A percentile compares a stretch with the other conserved stretches of the same genome.
Evolutionary conservation across 345 rosid species (phyloP).

Genomic region (Microthlaspi erraticum): DNA sequence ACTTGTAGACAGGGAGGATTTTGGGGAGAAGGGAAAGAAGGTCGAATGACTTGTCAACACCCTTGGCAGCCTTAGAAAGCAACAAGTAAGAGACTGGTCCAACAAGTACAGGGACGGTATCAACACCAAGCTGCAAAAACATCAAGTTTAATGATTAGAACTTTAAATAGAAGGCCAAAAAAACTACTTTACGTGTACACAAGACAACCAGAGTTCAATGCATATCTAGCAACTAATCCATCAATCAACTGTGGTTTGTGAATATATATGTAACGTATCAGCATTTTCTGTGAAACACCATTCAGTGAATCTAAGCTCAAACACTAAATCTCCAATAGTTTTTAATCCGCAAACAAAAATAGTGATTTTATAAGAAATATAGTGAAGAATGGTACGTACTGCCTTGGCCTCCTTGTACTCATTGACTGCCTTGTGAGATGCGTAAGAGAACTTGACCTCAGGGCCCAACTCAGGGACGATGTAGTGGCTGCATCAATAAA

Average conservation of each 20-base stretch:
- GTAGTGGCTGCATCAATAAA: constrained; percentile 70
- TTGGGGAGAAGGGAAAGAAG: constrained; percentile 89
- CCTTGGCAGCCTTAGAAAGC: constrained; percentile 94
- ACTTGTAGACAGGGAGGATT: constrained; percentile 89
- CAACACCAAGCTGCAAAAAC: constrained; percentile 77
- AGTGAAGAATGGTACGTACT: constrained; percentile 54
- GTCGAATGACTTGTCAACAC: constrained; percentile 82
- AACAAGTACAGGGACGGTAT: constrained; percentile 89
- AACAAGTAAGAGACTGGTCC: constrained; percentile 97
- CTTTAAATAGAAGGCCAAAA: background rate
- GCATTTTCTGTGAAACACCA: constrained; percentile 4
- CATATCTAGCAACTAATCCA: background rate
- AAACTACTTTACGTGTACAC: background rate
- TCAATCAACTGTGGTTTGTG: background rate
- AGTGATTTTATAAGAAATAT: background rate
- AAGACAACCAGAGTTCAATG: background rate
- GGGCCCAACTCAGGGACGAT: constrained; percentile 99
- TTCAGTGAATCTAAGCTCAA: constrained; percentile 6
- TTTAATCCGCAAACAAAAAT: background rate
- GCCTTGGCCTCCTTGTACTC: constrained; percentile 98
- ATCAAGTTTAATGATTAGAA: constrained; percentile 12
- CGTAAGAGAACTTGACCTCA: constrained; percentile 83
- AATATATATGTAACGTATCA: constrained; percentile 4
- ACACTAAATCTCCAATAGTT: background rate
- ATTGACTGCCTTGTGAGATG: constrained; percentile 93